Conservation (phyloP, 345 rosid species). For the Salix udensis region DNA sequence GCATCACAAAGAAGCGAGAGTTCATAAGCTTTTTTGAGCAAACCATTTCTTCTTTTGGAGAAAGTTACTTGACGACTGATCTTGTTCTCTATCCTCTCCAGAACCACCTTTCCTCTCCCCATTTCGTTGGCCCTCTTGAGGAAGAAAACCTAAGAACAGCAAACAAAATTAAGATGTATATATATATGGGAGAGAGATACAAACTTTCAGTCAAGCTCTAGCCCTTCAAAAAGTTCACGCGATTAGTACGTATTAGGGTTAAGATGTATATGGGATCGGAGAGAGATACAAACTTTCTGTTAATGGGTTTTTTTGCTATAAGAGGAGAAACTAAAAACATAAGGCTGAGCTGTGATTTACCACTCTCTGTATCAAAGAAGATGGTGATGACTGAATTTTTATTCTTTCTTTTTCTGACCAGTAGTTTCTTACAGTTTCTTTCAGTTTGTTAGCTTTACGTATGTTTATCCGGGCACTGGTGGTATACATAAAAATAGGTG, state of each 20-base stretch:
- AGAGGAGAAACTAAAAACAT: not conserved
- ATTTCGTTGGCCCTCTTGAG: conserved; percentile 7
- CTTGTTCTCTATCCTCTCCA: conserved; percentile 45
- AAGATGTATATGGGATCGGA: no score
- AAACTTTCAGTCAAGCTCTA: not conserved
- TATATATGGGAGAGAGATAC: no score
- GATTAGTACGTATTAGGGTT: not conserved
- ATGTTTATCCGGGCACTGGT: no score
- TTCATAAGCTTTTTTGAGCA: conserved; percentile 40
- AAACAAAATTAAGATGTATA: not conserved
- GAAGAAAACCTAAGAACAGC: conserved; percentile 1
- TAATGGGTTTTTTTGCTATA: not conserved
- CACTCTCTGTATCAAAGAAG: not conserved
- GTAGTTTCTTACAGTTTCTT: no score
- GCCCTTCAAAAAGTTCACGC: not conserved
- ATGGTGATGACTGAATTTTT: not conserved
- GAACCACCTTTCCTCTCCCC: conserved; percentile 46
- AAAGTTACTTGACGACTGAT: conserved; percentile 43
- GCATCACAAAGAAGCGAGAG: conserved; percentile 44
- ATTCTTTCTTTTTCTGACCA: no score
- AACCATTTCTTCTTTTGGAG: conserved; percentile 42
- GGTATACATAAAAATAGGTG: no score
- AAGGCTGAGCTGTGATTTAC: not conserved
- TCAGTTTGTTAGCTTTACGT: no score
- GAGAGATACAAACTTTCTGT: no score